Percentiles rank a stretch among this genome's conserved stretches.
Conservation (phyloP, 306 rosid species). For the Malus asiatica region DNA sequence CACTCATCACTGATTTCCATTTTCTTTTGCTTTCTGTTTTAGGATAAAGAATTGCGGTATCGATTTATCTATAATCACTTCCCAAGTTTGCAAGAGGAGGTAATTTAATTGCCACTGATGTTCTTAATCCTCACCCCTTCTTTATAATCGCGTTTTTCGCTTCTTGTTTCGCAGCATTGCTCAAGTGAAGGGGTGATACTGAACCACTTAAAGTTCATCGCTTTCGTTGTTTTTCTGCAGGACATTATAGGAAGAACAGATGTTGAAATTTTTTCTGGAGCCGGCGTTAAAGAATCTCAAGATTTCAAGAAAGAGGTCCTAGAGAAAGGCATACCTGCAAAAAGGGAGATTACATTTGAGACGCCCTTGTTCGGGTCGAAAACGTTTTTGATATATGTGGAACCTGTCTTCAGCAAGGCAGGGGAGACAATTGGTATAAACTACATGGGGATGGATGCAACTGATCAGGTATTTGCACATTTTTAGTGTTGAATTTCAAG, state of each 20-base stretch:
- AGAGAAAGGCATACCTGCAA: constrained; percentile 78
- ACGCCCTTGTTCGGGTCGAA: constrained; percentile 76
- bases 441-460: constrained; percentile 95
- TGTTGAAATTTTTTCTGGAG: constrained; percentile 81
- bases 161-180: not conserved
- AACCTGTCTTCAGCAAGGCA: constrained; percentile 86
- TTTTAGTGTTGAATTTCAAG: not conserved
- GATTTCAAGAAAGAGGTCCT: constrained; percentile 90
- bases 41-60: constrained; percentile 92
- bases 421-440: constrained; percentile 90
- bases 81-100: constrained; percentile 94
- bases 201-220: not conserved
- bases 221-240: constrained; percentile 26
- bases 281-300: constrained; percentile 83
- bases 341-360: constrained; percentile 89
- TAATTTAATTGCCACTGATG: constrained; percentile 37
- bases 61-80: constrained; percentile 98
- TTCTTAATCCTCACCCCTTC: constrained; percentile 6
- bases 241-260: constrained; percentile 92
- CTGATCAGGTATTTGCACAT: constrained; percentile 64
- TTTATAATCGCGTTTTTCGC: not conserved
- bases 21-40: constrained; percentile 13
- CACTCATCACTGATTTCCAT: not conserved
- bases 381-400: constrained; percentile 83
- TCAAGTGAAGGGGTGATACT: not conserved